Evolutionary conservation across 768 basidiomycete species (phyloP).

Genomic region (Trametes sanguinea): DNA sequence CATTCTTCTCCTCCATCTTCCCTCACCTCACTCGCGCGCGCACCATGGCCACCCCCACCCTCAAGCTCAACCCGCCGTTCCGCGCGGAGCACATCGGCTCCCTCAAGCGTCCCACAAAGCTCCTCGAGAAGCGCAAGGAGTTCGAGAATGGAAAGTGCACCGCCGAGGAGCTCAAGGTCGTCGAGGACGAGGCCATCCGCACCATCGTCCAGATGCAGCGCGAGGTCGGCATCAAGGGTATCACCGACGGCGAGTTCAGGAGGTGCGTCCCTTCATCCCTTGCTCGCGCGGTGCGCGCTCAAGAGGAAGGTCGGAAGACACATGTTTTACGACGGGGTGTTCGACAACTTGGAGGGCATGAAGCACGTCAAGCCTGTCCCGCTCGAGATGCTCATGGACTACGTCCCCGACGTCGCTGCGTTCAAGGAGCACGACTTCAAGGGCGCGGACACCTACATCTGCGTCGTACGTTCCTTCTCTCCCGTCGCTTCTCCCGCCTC

Average conservation of each 20-base stretch:
- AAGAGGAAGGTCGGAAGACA: slow-evolving; percentile 35
- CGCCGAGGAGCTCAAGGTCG: slow-evolving; percentile 44
- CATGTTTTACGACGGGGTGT: slow-evolving; percentile 66
- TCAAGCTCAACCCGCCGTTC: slow-evolving; percentile 42
- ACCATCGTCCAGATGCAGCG: slow-evolving; percentile 56
- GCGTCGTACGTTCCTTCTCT: slow-evolving; percentile 26
- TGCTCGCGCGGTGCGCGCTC: not conserved
- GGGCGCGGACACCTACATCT: slow-evolving; percentile 34
- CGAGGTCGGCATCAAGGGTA: slow-evolving; percentile 55
- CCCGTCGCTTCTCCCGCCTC: not conserved
- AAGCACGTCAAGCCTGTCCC: slow-evolving; percentile 40
- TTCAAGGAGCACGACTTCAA: slow-evolving; percentile 38
- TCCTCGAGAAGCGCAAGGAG: slow-evolving; percentile 49
- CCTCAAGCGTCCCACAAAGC: slow-evolving; percentile 52
- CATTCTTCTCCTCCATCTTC: not conserved
- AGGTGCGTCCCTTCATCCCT: slow-evolving; percentile 25
- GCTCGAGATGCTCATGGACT: slow-evolving; percentile 27
- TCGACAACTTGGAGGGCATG: slow-evolving; percentile 69
- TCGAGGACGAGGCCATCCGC: slow-evolving; percentile 56
- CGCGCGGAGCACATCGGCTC: slow-evolving; percentile 64
- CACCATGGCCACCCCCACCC: slow-evolving; percentile 15
- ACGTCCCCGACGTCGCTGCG: slow-evolving; percentile 37
- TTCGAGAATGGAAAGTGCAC: slow-evolving; percentile 46
- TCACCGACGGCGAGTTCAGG: slow-evolving; percentile 62
- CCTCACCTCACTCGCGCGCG: not conserved